These are phyloP conservation scores for Phytophthora pinifolia DNA, from an alignment of 352 stramenopile genomes.

Conservation along the genomic window DNA sequence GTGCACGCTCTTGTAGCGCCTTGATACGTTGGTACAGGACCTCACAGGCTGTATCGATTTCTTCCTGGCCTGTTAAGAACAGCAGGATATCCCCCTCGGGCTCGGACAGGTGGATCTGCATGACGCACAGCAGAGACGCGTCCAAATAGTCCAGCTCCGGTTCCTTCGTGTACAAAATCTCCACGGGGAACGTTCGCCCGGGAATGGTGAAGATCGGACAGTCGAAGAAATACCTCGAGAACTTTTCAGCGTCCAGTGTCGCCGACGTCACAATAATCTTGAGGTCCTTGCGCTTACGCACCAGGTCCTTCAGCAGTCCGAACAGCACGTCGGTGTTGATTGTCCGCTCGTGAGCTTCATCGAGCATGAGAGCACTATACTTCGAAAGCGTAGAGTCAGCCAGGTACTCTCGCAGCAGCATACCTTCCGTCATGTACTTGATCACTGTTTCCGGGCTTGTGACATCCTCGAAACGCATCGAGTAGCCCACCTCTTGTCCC, in stretches of 20 bases:
- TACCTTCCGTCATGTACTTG: constrained; percentile 99
- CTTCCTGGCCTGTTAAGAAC: constrained; percentile 99
- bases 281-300: constrained; percentile 84
- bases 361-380: constrained; percentile 96
- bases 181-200: constrained; percentile 97
- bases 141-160: constrained; percentile 98
- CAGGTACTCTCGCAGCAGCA: constrained; percentile 99
- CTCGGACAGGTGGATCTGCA: constrained; percentile 99
- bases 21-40: constrained; percentile 98
- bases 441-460: constrained; percentile 95
- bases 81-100: constrained; percentile 98
- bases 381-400: constrained; percentile 95
- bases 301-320: constrained; percentile 91
- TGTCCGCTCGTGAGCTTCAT: constrained; percentile 98
- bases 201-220: constrained; percentile 99
- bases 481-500: constrained; percentile 93
- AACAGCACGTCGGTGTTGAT: constrained; percentile 99
- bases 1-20: constrained; percentile 89
- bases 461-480: constrained; percentile 90
- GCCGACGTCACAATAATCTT: constrained; percentile 93
- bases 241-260: constrained; percentile 98
- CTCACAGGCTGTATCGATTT: constrained; percentile 99
- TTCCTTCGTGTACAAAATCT: constrained; percentile 99
- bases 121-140: constrained; percentile 97
- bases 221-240: constrained; percentile 97